A percentile compares a stretch with the other conserved stretches of the same genome.
Evolutionary conservation across 2,329 filamentous ascomycete genomes (phyloP).

Genomic region (Trichoderma sp.): DNA sequence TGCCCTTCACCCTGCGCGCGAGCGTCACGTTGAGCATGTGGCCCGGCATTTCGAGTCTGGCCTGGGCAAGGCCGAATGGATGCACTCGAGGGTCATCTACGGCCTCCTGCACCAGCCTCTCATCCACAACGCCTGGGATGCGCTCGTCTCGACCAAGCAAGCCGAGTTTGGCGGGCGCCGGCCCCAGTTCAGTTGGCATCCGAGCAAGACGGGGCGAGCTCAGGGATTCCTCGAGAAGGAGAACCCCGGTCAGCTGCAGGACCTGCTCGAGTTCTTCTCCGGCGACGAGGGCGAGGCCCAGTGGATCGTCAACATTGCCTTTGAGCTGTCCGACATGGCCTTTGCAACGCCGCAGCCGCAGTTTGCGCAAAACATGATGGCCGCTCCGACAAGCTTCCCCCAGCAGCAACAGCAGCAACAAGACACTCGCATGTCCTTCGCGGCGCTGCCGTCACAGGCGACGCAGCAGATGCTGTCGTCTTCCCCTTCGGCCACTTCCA

Average conservation of each 20-base stretch:
- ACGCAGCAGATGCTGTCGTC: slow-evolving; percentile 26
- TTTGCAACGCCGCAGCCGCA: slow-evolving; percentile 39
- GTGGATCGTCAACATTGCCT: slow-evolving; percentile 60
- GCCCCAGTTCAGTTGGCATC: slow-evolving; percentile 65
- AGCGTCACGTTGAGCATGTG: slow-evolving; percentile 69
- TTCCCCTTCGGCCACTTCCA: slow-evolving; percentile 37
- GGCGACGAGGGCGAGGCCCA: slow-evolving; percentile 59
- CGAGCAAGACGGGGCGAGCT: slow-evolving; percentile 57
- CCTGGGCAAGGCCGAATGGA: slow-evolving; percentile 66
- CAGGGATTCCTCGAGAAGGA: slow-evolving; percentile 64
- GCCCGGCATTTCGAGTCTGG: slow-evolving; percentile 67
- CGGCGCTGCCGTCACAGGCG: slow-evolving; percentile 40
- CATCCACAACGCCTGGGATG: slow-evolving; percentile 64
- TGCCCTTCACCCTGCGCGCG: slow-evolving; percentile 62
- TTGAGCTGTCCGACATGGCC: slow-evolving; percentile 56
- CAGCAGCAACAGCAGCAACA: slow-evolving; percentile 20
- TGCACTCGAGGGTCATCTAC: slow-evolving; percentile 69
- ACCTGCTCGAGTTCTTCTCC: slow-evolving; percentile 66
- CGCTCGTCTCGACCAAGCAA: slow-evolving; percentile 55
- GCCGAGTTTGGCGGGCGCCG: slow-evolving; percentile 57
- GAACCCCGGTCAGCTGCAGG: slow-evolving; percentile 63
- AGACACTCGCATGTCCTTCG: slow-evolving; percentile 39
- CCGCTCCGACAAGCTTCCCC: slow-evolving; percentile 4
- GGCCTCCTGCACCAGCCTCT: slow-evolving; percentile 67
- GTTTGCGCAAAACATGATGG: slow-evolving; percentile 22